phyloP scores from a whole-genome alignment of 129 eudicot genomes.

The Rutidosis leptorrhynchoides region DNA sequence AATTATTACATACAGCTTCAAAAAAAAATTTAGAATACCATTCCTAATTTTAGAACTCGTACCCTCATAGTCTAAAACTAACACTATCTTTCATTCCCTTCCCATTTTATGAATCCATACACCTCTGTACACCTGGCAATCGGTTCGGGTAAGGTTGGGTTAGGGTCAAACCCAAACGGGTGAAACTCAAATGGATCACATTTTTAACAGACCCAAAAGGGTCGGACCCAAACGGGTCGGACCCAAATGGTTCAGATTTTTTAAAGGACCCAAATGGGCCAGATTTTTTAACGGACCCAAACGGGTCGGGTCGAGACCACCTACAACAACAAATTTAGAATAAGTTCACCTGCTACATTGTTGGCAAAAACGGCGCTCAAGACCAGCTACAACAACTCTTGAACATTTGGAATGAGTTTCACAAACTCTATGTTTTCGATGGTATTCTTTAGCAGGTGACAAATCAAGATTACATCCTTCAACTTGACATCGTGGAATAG shows the following conservation, averaged over 20 bases:
- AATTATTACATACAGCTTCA: too few relatives aligned
- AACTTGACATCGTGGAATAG: constrained; percentile 62
- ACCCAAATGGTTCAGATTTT: too few relatives aligned
- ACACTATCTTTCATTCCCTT: not conserved
- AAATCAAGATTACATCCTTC: constrained; percentile 91
- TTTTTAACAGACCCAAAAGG: too few relatives aligned
- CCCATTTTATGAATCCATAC: not conserved
- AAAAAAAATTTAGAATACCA: too few relatives aligned
- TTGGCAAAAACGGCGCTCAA: constrained; percentile 86
- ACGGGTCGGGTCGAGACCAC: too few relatives aligned
- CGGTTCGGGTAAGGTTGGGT: too few relatives aligned
- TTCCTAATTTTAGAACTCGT: not conserved
- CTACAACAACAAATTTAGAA: not conserved
- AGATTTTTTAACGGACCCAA: too few relatives aligned
- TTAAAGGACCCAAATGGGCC: too few relatives aligned
- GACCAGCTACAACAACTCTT: constrained; percentile 55
- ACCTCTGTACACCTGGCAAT: too few relatives aligned
- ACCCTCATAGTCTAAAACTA: not conserved
- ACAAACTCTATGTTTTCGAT: constrained; percentile 86
- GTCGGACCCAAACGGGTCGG: too few relatives aligned
- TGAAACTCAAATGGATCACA: too few relatives aligned
- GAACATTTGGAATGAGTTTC: constrained; percentile 75
- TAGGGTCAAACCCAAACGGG: too few relatives aligned
- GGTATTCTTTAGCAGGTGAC: constrained; percentile 81
- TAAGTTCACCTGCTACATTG: constrained; percentile 87